Base-by-base conservation (phyloP, 2,329 filamentous ascomycete genomes). In the Passalora sequoiae region DNA sequence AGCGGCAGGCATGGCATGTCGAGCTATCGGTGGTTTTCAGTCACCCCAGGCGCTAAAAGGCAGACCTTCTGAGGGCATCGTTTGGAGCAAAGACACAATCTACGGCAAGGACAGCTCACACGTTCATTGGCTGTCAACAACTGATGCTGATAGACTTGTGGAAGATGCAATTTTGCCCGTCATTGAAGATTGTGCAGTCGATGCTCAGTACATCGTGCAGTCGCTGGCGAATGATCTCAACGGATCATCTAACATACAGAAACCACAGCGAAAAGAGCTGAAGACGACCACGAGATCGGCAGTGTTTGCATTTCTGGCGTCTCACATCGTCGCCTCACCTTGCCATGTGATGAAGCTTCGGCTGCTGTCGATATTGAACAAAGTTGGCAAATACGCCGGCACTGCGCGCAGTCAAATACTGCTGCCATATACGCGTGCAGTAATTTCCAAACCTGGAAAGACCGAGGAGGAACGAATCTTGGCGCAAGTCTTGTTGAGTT, bases 171-270 rank as follows among this genome's bases (percentile, higher is more conserved):
- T 96, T n/a, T 64, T 87, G 15, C 86, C 86, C 0, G 78, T 76
- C 2, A 68, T 95, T 7, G 89, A 96, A 65, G 92, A 96, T 65
- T 94, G 84, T 58, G 75, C 91, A 3, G 77, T 96, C 53, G 89
- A 97, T 60, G 70, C 79, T 3, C 77, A 76, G 20, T 82, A 92
- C 48, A 73, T 95, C 32, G 69, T 75, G 19, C 77, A 77, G 15
- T 75, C 82, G 2, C 63, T 95, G 4, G 73, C 77, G 47, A 73
- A 71, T 22, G 67, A 74, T 0, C 62, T 92, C 8, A 79, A 82
- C 40, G 52, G 59, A 51, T 43, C 60, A 33, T 54, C 63, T 27
- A 31, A 27, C 24, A 51, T 40, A 22, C 35, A 37, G n/a, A 51
- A 44, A 25, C 29, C 37, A 8, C 47, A 51, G 10, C 43, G 44